Evolutionary conservation across 2,329 filamentous ascomycete genomes (phyloP).

Genomic region (Fusarium redolens): DNA sequence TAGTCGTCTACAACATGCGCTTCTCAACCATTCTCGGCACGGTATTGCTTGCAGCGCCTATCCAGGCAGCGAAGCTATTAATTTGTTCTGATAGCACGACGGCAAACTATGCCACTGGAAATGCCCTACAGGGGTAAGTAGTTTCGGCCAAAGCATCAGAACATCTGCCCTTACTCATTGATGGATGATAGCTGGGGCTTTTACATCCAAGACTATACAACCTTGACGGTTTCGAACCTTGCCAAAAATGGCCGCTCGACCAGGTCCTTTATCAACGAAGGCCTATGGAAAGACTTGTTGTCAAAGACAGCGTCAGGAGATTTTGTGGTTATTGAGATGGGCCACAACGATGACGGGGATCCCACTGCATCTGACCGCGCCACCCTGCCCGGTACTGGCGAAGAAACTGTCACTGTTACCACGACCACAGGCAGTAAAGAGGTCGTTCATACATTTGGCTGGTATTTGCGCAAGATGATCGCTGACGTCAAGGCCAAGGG

Average conservation of each 20-base stretch:
- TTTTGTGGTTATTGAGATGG: neutral
- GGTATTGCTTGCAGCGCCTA: neutral
- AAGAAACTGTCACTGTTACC: neutral
- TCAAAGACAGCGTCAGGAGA: neutral
- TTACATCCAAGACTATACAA: neutral
- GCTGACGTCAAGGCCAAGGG: neutral
- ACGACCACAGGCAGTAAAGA: neutral
- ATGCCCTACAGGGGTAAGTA: neutral
- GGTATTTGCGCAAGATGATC: neutral
- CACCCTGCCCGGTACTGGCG: neutral
- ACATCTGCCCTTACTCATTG: neutral
- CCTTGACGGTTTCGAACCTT: neutral
- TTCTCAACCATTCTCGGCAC: neutral
- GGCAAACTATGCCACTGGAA: neutral
- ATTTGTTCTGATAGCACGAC: neutral
- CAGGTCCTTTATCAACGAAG: neutral
- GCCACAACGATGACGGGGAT: neutral
- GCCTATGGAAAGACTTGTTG: neutral
- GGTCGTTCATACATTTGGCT: neutral
- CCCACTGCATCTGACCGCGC: neutral
- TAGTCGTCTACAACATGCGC: fast-evolving
- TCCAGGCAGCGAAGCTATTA: neutral
- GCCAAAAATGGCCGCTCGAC: neutral
- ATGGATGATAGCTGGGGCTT: neutral
- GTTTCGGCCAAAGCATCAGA: fast-evolving